Evolutionary conservation across 2,329 filamentous ascomycete genomes (phyloP), one percentile per base, ranked within the genome.

Genomic region (Microsporum ferrugineum): DNA sequence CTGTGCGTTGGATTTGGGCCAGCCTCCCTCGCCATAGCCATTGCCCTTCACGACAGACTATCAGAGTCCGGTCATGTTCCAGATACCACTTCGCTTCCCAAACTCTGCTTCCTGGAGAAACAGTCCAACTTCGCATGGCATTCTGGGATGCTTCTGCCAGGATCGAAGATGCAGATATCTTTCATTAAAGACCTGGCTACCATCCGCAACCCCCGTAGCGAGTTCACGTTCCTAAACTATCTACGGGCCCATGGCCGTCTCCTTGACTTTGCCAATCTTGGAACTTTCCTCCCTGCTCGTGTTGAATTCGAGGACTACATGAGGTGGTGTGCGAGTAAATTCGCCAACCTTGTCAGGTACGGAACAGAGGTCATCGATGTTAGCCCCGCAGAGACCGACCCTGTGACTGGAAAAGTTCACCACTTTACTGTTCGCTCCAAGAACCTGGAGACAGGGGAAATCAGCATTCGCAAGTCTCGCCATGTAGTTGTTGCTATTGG

Each of bases 171-270:
- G 92, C 92, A 97, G 72, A 96, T 97, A 68, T 94, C 89, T 12
- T 97, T 96, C 78, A 83, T 97, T 77, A 97, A 97, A 77, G 92
- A 97, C 71, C 83, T 97, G 73, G 92, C 92, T 2, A 94, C 89
- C 2, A 80, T 96, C 66, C 83, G 92, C 61, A 86, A 96, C 71
- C 92, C 92, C 8, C 84, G 88, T 65, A 95, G 89, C 66, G 83
- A 91, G 69, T 97, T 96, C 75, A 97, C 92, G 10, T 97, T 96
- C 76, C 79, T 96, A 70, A 96, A 96, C 76, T 97, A 96, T 73
- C 83, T 97, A 14, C 88, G 95, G 76, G 76, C 82, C 67, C 87
- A 95, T 68, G 81, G 82, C 61, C 83, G 92, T n/a, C 80, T 97
- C 45, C 84, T 95, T 58, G 85, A 92, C 66, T 97, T 97, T 70